Evolutionary conservation across 2,329 filamentous ascomycete genomes (phyloP).

Genomic region (Penicillium nordicum): DNA sequence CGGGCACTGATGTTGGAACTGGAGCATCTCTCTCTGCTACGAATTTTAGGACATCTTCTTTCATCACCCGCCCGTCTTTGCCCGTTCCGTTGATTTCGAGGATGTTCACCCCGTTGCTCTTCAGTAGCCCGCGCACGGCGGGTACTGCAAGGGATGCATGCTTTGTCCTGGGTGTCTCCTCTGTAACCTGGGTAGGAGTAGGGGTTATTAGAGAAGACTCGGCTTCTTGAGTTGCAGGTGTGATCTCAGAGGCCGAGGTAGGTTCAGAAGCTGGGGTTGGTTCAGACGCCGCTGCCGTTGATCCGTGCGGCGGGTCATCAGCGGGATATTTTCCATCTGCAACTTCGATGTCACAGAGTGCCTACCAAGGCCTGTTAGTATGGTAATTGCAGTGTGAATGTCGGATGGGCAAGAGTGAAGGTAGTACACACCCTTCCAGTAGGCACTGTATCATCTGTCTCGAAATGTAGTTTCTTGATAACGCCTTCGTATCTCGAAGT

Average conservation of each 20-base stretch:
- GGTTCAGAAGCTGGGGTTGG: conserved; percentile 17
- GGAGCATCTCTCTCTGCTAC: conserved; percentile 33
- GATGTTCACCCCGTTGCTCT: conserved; percentile 75
- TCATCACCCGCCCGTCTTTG: conserved; percentile 83
- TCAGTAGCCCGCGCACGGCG: conserved; percentile 83
- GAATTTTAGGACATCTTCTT: conserved; percentile 82
- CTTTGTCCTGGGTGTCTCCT: conserved; percentile 48
- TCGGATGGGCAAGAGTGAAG: not conserved
- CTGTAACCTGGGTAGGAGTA: conserved; percentile 1
- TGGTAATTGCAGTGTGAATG: not conserved
- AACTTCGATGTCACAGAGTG: conserved; percentile 92
- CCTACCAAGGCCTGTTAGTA: conserved; percentile 46
- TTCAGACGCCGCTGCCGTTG: conserved; percentile 26
- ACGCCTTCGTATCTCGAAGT: conserved; percentile 93
- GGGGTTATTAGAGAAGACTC: conserved; percentile 16
- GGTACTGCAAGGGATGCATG: conserved; percentile 80
- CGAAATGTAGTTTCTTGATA: conserved; percentile 94
- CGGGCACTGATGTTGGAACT: conserved; percentile 42
- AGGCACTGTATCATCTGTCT: conserved; percentile 91
- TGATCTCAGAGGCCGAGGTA: conserved; percentile 11
- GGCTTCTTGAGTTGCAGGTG: conserved; percentile 11
- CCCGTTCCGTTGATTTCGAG: conserved; percentile 77
- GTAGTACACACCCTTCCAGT: conserved; percentile 64
- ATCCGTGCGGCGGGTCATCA: conserved; percentile 42
- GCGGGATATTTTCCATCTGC: conserved; percentile 68